phyloP scores from a whole-genome alignment of 2,329 filamentous ascomycete genomes.

The Cladosporium sp. region DNA sequence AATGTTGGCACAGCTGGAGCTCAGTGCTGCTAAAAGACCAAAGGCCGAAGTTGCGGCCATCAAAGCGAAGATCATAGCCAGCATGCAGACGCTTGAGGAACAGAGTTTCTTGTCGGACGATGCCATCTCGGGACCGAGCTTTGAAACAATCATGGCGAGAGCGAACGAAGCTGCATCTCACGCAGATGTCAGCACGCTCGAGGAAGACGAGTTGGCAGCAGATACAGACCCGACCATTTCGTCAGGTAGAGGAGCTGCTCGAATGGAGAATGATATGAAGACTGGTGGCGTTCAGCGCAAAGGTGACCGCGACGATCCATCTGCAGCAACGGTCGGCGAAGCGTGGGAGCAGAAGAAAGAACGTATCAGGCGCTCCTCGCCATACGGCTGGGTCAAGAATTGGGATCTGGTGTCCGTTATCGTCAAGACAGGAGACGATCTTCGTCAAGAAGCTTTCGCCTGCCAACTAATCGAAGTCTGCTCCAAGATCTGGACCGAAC shows the following conservation, averaged over 20 bases:
- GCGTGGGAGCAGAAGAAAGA: constrained; percentile 84
- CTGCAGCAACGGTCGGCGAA: constrained; percentile 82
- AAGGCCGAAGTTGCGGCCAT: constrained; percentile 80
- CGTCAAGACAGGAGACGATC: constrained; percentile 80
- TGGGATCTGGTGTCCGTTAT: constrained; percentile 87
- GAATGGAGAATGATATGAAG: constrained; percentile 89
- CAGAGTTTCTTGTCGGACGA: constrained; percentile 79
- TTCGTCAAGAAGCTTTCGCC: constrained; percentile 82
- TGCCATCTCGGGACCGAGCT: constrained; percentile 65
- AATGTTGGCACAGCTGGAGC: constrained; percentile 81
- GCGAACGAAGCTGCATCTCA: constrained; percentile 57
- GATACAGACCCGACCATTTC: constrained; percentile 53
- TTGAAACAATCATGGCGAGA: constrained; percentile 80
- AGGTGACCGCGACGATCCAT: constrained; percentile 81
- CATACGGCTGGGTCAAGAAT: constrained; percentile 86
- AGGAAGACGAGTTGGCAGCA: constrained; percentile 48
- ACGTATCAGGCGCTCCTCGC: constrained; percentile 77
- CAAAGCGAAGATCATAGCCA: constrained; percentile 82
- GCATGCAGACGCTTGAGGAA: constrained; percentile 85
- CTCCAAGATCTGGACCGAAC: constrained; percentile 77
- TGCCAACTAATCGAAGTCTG: constrained; percentile 82
- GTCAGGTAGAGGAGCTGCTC: constrained; percentile 71
- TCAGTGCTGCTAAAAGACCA: constrained; percentile 76
- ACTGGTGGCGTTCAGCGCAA: constrained; percentile 79
- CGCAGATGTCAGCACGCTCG: constrained; percentile 54